phyloP scores from a whole-genome alignment of 805 yeast genomes.

The Phaffomyces thermotolerans region DNA sequence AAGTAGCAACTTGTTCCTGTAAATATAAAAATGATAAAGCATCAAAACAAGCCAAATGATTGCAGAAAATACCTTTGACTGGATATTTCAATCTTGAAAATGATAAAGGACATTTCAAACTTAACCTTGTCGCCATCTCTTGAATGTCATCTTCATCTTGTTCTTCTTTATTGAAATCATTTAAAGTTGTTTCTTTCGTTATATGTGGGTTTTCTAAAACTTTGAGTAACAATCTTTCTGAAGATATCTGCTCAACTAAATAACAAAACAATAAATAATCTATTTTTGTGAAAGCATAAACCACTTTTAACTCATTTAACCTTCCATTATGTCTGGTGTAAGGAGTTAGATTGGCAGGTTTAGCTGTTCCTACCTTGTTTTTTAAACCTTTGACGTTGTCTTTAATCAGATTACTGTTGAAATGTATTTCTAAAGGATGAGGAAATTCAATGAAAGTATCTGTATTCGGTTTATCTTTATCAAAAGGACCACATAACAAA shows the following conservation, averaged over 20 bases:
- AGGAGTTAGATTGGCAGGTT: constrained; percentile 72
- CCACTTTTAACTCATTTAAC: constrained; percentile 40
- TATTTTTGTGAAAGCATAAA: constrained; percentile 50
- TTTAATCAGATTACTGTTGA: constrained; percentile 45
- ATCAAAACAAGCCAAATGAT: constrained; percentile 87
- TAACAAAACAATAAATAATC: constrained; percentile 49
- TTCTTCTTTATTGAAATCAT: constrained; percentile 36
- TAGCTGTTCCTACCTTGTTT: constrained; percentile 67
- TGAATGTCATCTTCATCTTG: constrained; percentile 66
- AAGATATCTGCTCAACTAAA: constrained; percentile 43
- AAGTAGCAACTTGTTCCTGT: constrained; percentile 73
- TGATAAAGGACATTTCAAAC: constrained; percentile 75
- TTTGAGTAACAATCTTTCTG: constrained; percentile 34
- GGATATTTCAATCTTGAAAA: constrained; percentile 67
- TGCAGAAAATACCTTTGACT: constrained; percentile 59
- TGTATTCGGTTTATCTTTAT: constrained; percentile 15
- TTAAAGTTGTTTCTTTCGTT: constrained; percentile 40
- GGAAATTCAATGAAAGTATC: constrained; percentile 56
- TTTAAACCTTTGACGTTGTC: constrained; percentile 69
- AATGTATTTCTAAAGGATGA: constrained; percentile 54
- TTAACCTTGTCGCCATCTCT: constrained; percentile 56
- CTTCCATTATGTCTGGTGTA: constrained; percentile 27
- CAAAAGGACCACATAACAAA: constrained; percentile 47
- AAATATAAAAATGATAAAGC: constrained; percentile 63
- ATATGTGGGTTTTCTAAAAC: constrained; percentile 46